Conservation (phyloP, 2,329 filamentous ascomycete species). For the Chaetothyriales sp. region DNA sequence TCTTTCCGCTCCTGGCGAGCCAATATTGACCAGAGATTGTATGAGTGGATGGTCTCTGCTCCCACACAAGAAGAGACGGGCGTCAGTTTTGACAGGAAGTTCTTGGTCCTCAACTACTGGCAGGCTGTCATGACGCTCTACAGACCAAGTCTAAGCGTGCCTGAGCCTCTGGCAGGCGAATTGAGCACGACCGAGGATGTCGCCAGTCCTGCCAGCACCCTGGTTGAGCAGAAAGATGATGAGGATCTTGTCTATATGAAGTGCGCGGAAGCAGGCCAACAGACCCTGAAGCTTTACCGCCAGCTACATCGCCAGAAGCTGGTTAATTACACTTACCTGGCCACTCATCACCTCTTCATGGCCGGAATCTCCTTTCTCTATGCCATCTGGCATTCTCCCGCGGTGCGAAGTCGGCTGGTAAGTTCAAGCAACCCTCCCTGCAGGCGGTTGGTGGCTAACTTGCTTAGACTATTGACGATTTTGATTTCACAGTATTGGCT, state of each 20-base stretch:
- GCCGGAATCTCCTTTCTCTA: slow-evolving; percentile 91
- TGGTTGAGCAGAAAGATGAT: slow-evolving; percentile 41
- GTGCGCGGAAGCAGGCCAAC: slow-evolving; percentile 86
- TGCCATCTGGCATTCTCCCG: slow-evolving; percentile 88
- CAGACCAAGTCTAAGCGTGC: slow-evolving; percentile 74
- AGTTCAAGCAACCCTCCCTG: slow-evolving; percentile 25
- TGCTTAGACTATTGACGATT: slow-evolving; percentile 64
- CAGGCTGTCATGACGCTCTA: slow-evolving; percentile 94
- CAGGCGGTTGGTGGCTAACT: slow-evolving; percentile 6
- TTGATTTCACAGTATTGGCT: slow-evolving; percentile 90
- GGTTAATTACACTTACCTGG: slow-evolving; percentile 91
- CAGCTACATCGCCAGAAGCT: slow-evolving; percentile 75
- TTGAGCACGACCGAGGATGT: slow-evolving; percentile 45
- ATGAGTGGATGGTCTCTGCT: slow-evolving; percentile 72
- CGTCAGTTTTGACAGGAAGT: slow-evolving; percentile 76
- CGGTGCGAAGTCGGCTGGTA: slow-evolving; percentile 73
- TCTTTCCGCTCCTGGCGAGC: slow-evolving; percentile 79
- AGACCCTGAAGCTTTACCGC: slow-evolving; percentile 76
- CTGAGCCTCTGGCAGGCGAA: slow-evolving; percentile 69
- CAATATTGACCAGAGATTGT: slow-evolving; percentile 69
- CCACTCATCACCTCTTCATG: slow-evolving; percentile 95
- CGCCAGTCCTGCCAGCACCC: slow-evolving; percentile 37
- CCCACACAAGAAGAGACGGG: slow-evolving; percentile 66
- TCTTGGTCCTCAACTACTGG: slow-evolving; percentile 93
- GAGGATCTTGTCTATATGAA: slow-evolving; percentile 88